Evolutionary conservation across 371 early-diverging fungal species (phyloP).

Genomic region (Actinomortierella wolfii): DNA sequence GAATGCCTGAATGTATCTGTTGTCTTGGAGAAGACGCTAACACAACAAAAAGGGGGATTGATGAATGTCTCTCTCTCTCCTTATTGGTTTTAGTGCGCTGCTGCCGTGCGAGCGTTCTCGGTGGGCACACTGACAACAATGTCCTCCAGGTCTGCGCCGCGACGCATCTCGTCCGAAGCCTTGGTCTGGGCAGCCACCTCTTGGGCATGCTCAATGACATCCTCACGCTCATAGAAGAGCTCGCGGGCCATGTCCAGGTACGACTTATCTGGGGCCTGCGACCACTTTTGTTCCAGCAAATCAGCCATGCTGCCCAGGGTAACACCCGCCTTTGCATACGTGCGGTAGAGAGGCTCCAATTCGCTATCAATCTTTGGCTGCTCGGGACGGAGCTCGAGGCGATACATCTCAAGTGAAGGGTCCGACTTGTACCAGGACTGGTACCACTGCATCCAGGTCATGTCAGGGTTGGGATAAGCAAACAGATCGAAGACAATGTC

Average conservation of each 20-base stretch:
- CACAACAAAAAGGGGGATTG: too few relatives aligned
- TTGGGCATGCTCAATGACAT: constrained; percentile 26
- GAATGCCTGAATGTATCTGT: too few relatives aligned
- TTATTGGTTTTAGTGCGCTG: too few relatives aligned
- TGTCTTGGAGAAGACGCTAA: too few relatives aligned
- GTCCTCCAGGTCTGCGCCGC: constrained; percentile 25
- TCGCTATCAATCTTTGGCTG: constrained; percentile 42
- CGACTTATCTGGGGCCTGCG: constrained; percentile 18
- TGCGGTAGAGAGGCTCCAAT: constrained; percentile 29
- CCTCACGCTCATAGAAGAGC: constrained; percentile 37
- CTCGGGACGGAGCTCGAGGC: constrained; percentile 37
- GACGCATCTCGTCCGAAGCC: constrained; percentile 17
- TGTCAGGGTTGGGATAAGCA: constrained; percentile 28
- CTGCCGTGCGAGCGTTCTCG: constrained; percentile 2
- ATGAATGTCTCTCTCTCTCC: too few relatives aligned
- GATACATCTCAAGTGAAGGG: constrained; percentile 26
- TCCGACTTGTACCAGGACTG: constrained; percentile 26
- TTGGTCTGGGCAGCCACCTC: constrained; percentile 25
- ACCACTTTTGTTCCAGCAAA: constrained; percentile 34
- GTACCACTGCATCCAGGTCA: constrained; percentile 38
- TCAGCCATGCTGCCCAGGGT: constrained; percentile 30
- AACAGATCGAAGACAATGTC: constrained; percentile 44
- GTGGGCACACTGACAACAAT: constrained; percentile 33
- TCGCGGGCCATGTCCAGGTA: constrained; percentile 42
- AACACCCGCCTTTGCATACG: constrained; percentile 38